Evolutionary conservation across 139 green algal species (phyloP), one percentile per base, ranked within the genome.

Genomic region (Klebsormidium nitens): DNA sequence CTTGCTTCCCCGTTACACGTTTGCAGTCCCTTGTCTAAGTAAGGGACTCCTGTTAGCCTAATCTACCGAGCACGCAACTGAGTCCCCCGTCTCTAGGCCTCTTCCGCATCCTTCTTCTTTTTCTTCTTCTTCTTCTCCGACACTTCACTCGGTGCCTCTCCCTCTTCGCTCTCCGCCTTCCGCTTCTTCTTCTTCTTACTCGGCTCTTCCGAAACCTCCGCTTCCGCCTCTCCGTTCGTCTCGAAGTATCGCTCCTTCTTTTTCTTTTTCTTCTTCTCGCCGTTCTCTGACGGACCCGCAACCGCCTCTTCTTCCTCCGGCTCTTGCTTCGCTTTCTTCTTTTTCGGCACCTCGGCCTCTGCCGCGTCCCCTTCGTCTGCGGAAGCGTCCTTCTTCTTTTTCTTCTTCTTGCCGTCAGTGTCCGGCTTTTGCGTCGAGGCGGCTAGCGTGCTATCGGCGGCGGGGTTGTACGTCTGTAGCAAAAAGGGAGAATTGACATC

Each of bases 391-490:
- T 67, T 72, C 26, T 62, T 42, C 47, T 42, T 55, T 47, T 80
- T 79, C 70, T 79, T 82, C 56, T 78, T 68, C 66, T 75, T 74
- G 0, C 39, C 73, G 39, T 36, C 37, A 14, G 44, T 78, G 47
- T 87, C 91, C 14, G 82, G 72, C 68, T 96, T 90, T 83, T 96
- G 95, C 2, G 87, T 85, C 71, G 2, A 31, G 1, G 28, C 62
- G 5, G 32, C 61, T 19, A 75, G 17, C 23, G 46, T 56, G 19
- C 32, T 34, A 36, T 78, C 70, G 2, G 70, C 44, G 0, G 70
- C 70, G 3, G 70, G 49, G 63, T 77, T 77, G 52, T 77, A 77
- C 1, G 70, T 42, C 70, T 77, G 70, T 11, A 52, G 32, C n/a
- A 8, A 62, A 8, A 62, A 35, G n/a, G n/a, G n/a, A n/a, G n/a